These are phyloP conservation scores for Microthlaspi erraticum DNA, from an alignment of 345 rosid genomes.

Conservation along the genomic window DNA sequence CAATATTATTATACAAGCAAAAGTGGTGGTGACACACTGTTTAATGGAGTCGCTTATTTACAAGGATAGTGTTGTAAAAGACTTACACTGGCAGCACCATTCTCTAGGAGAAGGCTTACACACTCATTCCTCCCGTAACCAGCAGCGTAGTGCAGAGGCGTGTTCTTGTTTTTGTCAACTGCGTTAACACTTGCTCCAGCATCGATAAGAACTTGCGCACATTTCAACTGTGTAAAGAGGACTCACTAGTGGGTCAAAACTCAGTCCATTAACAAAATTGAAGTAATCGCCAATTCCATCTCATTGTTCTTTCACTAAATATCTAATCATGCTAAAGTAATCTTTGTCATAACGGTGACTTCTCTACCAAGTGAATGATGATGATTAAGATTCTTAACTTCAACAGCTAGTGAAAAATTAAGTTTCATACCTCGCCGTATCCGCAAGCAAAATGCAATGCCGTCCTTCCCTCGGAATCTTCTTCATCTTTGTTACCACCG, in stretches of 20 bases:
- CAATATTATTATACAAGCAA: not conserved
- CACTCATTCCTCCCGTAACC: conserved; percentile 98
- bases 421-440: conserved; percentile 85
- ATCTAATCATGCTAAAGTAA: conserved; percentile 19
- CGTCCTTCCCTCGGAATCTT: conserved; percentile 97
- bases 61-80: not conserved
- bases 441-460: conserved; percentile 99
- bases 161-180: conserved; percentile 93
- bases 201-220: conserved; percentile 87
- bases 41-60: not conserved
- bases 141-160: conserved; percentile 96
- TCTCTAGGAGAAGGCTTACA: conserved; percentile 84
- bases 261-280: conserved; percentile 3
- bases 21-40: not conserved
- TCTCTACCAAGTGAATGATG: conserved; percentile 19
- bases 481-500: conserved; percentile 96
- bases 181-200: conserved; percentile 94
- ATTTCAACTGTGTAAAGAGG: conserved; percentile 65
- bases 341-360: not conserved
- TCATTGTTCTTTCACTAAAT: too few relatives aligned
- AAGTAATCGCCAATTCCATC: not conserved
- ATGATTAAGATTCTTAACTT: conserved; percentile 36
- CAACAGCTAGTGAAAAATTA: not conserved
- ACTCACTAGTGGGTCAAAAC: conserved; percentile 27
- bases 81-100: conserved; percentile 99